Evolutionary conservation across 2,329 filamentous ascomycete species (phyloP).

Genomic region (Dryadomyces quercivorus): DNA sequence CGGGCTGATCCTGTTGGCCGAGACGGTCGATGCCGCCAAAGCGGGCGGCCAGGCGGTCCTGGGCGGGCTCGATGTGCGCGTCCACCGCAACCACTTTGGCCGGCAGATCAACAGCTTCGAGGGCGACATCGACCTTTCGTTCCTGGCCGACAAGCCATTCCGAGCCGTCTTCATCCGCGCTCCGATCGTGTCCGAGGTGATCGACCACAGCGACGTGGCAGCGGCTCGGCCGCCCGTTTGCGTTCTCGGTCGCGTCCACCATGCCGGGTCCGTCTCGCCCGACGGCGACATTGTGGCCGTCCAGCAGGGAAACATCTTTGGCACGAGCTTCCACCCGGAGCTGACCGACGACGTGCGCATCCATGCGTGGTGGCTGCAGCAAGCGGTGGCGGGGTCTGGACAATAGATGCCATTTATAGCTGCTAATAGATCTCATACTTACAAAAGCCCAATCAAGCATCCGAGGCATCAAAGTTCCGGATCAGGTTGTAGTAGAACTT

Average conservation of each 20-base stretch:
- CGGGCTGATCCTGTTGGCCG: slow-evolving; percentile 79
- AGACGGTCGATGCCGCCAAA: slow-evolving; percentile 79
- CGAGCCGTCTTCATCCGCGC: slow-evolving; percentile 87
- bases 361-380: slow-evolving; percentile 83
- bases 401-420: not conserved
- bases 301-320: slow-evolving; percentile 80
- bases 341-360: slow-evolving; percentile 79
- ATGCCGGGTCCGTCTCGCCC: slow-evolving; percentile 14
- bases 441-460: not conserved
- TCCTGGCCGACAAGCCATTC: slow-evolving; percentile 48
- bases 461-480: slow-evolving; percentile 25
- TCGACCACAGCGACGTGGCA: slow-evolving; percentile 27
- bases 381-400: slow-evolving; percentile 32
- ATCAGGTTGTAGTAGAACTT: slow-evolving; percentile 27
- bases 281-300: slow-evolving; percentile 78
- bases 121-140: slow-evolving; percentile 58
- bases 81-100: slow-evolving; percentile 91
- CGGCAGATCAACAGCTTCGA: slow-evolving; percentile 89
- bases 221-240: slow-evolving; percentile 23
- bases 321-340: slow-evolving; percentile 93
- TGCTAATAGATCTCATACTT: not conserved
- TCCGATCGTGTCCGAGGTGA: slow-evolving; percentile 65
- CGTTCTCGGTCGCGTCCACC: slow-evolving; percentile 34
- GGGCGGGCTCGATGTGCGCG: slow-evolving; percentile 78
- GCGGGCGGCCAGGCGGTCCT: slow-evolving; percentile 87